phyloP scores from a whole-genome alignment of 129 eudicot species.

The Helianthus tuberosus region DNA sequence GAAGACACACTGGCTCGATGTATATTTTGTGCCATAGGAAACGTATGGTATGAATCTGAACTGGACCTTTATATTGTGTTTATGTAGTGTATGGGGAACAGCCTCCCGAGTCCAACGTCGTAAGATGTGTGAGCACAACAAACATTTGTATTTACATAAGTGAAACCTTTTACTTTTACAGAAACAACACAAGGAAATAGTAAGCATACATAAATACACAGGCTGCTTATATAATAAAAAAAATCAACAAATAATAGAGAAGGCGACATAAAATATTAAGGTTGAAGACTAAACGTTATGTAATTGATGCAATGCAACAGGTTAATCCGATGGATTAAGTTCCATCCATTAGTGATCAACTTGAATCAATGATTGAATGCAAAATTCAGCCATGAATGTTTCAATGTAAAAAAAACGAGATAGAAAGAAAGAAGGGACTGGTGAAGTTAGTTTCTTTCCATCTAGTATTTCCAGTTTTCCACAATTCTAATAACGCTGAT shows the following conservation, averaged over 20 bases:
- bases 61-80: too few species aligned
- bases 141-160: constrained; percentile 4
- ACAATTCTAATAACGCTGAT: neutral
- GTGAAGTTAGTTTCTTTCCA: neutral
- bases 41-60: too few species aligned
- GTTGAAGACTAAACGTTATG: constrained; percentile 6
- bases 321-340: neutral
- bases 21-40: too few species aligned
- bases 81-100: too few species aligned
- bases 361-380: constrained; percentile 1
- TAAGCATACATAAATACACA: neutral
- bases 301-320: neutral
- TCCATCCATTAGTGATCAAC: neutral
- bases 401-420: neutral
- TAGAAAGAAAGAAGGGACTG: neutral
- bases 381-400: neutral
- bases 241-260: neutral
- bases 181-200: constrained; percentile 2
- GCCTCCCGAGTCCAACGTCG: too few species aligned
- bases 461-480: neutral
- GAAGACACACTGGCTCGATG: too few species aligned
- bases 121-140: neutral
- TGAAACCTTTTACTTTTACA: constrained; percentile 4
- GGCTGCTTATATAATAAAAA: too few species aligned
- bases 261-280: neutral